phyloP scores from a whole-genome alignment of 345 rosid genomes.

The Ricinus communis region DNA sequence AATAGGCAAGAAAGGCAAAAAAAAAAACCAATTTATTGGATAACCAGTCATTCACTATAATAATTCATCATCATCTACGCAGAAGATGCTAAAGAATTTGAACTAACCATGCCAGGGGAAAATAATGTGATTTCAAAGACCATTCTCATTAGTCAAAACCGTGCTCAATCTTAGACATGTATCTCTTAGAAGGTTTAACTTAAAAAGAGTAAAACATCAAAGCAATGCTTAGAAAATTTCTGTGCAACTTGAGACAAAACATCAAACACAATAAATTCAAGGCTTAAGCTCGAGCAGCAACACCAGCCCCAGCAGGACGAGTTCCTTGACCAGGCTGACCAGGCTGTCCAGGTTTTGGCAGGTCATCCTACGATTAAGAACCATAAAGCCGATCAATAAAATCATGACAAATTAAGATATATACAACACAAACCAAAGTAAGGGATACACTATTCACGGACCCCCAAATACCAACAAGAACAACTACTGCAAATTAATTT shows the following conservation, averaged over 20 bases:
- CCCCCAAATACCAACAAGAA: too few relatives aligned
- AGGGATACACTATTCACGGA: too few relatives aligned
- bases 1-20: too few relatives aligned
- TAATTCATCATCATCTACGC: too few relatives aligned
- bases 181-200: neutral
- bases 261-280: neutral
- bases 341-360: constrained; percentile 26
- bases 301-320: constrained; percentile 52
- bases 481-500: too few relatives aligned
- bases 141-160: neutral
- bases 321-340: constrained; percentile 48
- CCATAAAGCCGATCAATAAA: neutral
- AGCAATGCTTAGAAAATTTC: constrained; percentile 11
- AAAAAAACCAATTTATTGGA: too few relatives aligned
- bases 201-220: neutral
- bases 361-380: constrained; percentile 38
- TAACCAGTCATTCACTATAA: too few relatives aligned
- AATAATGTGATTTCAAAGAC: neutral
- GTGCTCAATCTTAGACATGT: neutral
- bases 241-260: constrained; percentile 17
- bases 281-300: constrained; percentile 48
- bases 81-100: too few relatives aligned
- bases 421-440: too few relatives aligned
- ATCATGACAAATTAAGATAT: neutral
- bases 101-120: neutral